These are phyloP conservation scores for Lomentospora prolificans DNA, from an alignment of 2,329 filamentous ascomycete species.

Conservation along the genomic window DNA sequence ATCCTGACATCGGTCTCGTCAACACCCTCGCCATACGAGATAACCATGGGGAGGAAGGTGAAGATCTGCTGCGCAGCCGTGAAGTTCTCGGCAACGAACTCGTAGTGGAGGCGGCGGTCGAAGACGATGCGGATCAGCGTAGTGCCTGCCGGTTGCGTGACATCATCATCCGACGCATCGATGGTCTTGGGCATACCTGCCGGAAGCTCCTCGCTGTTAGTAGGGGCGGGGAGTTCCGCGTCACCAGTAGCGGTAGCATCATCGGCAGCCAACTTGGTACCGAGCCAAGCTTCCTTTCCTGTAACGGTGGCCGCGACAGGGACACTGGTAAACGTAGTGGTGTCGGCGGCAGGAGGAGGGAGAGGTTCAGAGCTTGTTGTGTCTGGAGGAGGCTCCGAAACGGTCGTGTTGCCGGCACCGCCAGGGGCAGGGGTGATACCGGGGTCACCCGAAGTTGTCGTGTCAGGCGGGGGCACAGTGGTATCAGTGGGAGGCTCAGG, in stretches of 20 bases:
- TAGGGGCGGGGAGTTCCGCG: slow-evolving; percentile 14
- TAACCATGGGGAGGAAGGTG: slow-evolving; percentile 60
- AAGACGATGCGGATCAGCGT: slow-evolving; percentile 79
- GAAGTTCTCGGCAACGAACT: slow-evolving; percentile 63
- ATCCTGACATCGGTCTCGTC: slow-evolving; percentile 48
- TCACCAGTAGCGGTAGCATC: slow-evolving; percentile 12
- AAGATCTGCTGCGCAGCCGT: slow-evolving; percentile 80
- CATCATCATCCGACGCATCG: slow-evolving; percentile 51
- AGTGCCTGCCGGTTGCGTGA: slow-evolving; percentile 48
- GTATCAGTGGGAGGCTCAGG: background rate
- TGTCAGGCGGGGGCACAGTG: background rate
- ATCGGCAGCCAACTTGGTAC: slow-evolving; percentile 11
- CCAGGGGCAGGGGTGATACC: slow-evolving; percentile 1
- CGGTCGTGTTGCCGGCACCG: background rate
- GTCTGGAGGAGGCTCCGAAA: background rate
- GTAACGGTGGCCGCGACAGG: slow-evolving; percentile 10
- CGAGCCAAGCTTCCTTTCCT: slow-evolving; percentile 11
- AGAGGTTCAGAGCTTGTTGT: background rate
- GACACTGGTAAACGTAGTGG: slow-evolving; percentile 13
- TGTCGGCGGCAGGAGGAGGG: slow-evolving; percentile 9
- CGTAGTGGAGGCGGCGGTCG: slow-evolving; percentile 69
- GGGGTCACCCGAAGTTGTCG: slow-evolving; percentile 1
- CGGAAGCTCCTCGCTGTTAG: slow-evolving; percentile 43
- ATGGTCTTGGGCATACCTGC: slow-evolving; percentile 65
- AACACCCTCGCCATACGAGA: slow-evolving; percentile 55